Conservation (phyloP, 106 monocot genomes). For the Platanthera zijinensis region DNA sequence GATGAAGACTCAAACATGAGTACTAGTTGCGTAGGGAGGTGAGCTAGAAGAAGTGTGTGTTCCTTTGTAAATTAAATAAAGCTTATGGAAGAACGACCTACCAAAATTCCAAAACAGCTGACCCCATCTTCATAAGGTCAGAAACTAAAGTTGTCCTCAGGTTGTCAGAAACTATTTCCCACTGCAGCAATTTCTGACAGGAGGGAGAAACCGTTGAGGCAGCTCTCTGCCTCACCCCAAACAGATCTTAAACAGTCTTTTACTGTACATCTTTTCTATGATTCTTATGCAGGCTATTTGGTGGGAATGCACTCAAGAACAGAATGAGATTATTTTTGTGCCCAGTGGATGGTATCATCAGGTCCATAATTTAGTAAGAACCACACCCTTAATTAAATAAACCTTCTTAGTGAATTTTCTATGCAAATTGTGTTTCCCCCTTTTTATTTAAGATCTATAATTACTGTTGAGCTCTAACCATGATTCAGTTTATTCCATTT, state of each 20-base stretch:
- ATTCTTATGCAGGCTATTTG: conserved; percentile 68
- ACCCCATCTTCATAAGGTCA: too few species aligned
- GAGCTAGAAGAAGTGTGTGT: too few species aligned
- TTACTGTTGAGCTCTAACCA: background rate
- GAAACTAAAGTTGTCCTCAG: too few species aligned
- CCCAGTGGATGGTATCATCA: conserved; percentile 99
- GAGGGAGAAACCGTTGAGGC: too few species aligned
- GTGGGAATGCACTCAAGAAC: conserved; percentile 84
- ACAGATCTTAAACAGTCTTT: background rate
- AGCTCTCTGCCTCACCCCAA: too few species aligned
- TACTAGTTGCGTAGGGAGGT: too few species aligned
- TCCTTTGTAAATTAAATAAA: too few species aligned
- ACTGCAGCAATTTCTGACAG: too few species aligned
- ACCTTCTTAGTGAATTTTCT: background rate
- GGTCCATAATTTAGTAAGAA: conserved; percentile 79
- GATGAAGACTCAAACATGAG: too few species aligned
- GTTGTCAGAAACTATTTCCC: too few species aligned
- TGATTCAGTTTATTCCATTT: background rate
- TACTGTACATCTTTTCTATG: background rate
- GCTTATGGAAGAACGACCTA: too few species aligned
- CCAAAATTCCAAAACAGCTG: too few species aligned
- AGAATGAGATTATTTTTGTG: conserved; percentile 86
- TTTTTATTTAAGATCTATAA: background rate
- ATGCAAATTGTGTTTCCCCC: background rate
- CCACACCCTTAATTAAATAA: conserved; percentile 1